Evolutionary conservation across 2,329 filamentous ascomycete species (phyloP), one percentile per base, ranked within the genome.

Genomic region (Aureobasidium sp.): DNA sequence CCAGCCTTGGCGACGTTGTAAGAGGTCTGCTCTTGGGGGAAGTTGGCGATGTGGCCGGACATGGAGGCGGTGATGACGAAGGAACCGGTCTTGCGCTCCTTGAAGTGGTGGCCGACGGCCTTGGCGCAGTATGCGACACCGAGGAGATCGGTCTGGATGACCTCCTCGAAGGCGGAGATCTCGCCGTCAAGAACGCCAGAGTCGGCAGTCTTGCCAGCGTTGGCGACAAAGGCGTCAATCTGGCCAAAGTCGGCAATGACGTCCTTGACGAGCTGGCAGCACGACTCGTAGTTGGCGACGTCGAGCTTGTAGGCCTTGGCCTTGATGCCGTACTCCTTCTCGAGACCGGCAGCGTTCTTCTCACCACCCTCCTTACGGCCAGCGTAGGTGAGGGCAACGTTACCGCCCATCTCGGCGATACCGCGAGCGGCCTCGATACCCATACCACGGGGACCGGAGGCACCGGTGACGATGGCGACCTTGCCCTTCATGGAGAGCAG

Each of bases 61-160:
- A 93, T 87, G 67, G 79, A 83, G n/a, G 84, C 79, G 40, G 85
- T 88, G 71, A 86, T 84, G 73, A 88, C 78, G 70, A 87, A 81
- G 63, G 79, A 83, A 53, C 85, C 85, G 11, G 77, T 84, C 67
- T 83, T 82, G 63, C 81, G 80, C 74, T 85, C 76, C 74, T 84
- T 84, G 80, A 86, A 87, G 75, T 94, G 87, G 60, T 86, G 81
- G 35, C 91, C 92, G n/a, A 90, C 89, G 21, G 90, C 90, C 77
- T 93, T 89, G 27, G 90, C 90, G 64, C 90, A 95, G 81, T 92
- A 84, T 75, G 90, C 89, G 29, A 82, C 85, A 13, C 91, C 92
- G n/a, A 85, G 94, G 67, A 95, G 80, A 74, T 96, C 95, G 69
- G 93, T 86, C 68, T 88, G 83, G 73, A 95, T 81, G 78, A 95